phyloP scores from a whole-genome alignment of 1,284 basidiomycete species.

The Ustilago curta region DNA sequence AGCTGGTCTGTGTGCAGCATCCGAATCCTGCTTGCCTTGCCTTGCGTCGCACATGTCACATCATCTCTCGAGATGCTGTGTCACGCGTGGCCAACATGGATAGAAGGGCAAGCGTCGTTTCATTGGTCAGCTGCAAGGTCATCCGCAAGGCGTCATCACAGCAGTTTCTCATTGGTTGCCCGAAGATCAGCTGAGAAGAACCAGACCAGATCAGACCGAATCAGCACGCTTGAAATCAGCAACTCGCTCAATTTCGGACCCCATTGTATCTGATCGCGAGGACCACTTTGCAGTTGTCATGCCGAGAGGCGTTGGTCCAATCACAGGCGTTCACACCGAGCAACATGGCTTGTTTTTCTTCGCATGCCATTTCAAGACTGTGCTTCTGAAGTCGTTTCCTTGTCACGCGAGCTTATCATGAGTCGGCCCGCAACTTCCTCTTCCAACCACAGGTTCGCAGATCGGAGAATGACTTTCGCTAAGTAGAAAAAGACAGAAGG shows the following conservation, averaged over 20 bases:
- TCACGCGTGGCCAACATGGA: too few species aligned
- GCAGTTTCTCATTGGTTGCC: conserved; percentile 16
- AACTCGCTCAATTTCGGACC: too few species aligned
- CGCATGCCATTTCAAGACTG: too few species aligned
- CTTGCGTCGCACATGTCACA: too few species aligned
- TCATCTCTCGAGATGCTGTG: too few species aligned
- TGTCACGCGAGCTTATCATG: too few species aligned
- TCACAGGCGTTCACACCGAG: not conserved
- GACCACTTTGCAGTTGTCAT: not conserved
- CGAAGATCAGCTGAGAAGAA: not conserved
- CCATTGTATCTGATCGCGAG: not conserved
- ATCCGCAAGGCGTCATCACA: not conserved
- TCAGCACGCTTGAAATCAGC: too few species aligned
- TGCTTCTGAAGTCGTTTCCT: too few species aligned
- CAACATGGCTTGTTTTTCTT: too few species aligned
- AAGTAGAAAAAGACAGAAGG: not conserved
- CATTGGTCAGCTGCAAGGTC: conserved; percentile 4
- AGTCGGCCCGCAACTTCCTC: not conserved
- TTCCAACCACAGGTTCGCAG: not conserved
- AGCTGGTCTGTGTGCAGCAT: too few species aligned
- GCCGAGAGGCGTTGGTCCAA: not conserved
- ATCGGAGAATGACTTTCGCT: not conserved
- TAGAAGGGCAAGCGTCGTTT: not conserved
- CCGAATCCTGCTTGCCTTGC: too few species aligned
- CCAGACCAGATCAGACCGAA: too few species aligned